Percentiles rank a stretch among this genome's conserved stretches.
Conservation (phyloP, 345 rosid species). For the Kandelia obovata region DNA sequence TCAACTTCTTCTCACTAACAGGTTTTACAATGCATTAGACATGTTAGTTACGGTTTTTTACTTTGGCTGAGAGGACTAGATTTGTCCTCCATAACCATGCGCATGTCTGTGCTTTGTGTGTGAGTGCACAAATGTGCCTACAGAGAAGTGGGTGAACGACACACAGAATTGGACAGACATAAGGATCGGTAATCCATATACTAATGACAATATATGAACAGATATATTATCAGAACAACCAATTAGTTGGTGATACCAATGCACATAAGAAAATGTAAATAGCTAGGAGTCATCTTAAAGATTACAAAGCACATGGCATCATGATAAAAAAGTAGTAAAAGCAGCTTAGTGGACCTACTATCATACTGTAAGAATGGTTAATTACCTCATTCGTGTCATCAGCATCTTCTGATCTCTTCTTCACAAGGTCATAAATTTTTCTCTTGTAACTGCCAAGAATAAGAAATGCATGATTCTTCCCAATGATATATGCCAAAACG, state of each 20-base stretch:
- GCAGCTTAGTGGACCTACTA: not conserved
- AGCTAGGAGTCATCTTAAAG: not conserved
- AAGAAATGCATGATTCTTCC: constrained; percentile 7
- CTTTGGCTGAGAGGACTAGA: too few species aligned
- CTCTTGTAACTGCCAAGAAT: constrained; percentile 61
- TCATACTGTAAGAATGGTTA: not conserved
- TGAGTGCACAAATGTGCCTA: too few species aligned
- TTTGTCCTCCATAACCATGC: too few species aligned
- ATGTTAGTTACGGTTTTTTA: too few species aligned
- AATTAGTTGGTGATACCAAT: too few species aligned
- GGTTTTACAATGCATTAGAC: too few species aligned
- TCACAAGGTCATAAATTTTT: constrained; percentile 76
- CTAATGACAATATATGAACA: not conserved
- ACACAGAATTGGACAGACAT: too few species aligned
- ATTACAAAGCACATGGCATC: not conserved
- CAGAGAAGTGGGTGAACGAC: too few species aligned
- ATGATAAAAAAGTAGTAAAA: not conserved
- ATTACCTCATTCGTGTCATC: constrained; percentile 68
- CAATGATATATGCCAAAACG: not conserved
- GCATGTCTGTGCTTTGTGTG: too few species aligned
- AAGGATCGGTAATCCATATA: not conserved
- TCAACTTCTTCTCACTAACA: too few species aligned
- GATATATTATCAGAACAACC: too few species aligned
- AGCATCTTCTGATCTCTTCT: constrained; percentile 68
- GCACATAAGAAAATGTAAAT: not conserved